Percentiles rank a stretch among this genome's conserved stretches.
Conservation (phyloP, 2,329 filamentous ascomycete species). For the Fusarium pseudocircinatum region DNA sequence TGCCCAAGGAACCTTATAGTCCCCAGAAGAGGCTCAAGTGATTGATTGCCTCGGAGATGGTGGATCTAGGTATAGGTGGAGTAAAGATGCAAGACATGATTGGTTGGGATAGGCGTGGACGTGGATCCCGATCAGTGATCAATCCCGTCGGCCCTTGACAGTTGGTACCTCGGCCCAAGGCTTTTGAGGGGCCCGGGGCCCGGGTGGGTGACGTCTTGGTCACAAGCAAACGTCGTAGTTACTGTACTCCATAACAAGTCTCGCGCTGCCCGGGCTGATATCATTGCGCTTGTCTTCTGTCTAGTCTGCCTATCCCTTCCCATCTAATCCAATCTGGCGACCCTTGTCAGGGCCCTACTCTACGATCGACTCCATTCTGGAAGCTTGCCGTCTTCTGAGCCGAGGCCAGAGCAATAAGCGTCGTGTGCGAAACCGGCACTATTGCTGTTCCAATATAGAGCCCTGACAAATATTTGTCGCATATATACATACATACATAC, state of each 20-base stretch:
- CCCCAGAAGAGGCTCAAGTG: constrained; percentile 29
- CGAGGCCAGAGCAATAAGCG: constrained; percentile 34
- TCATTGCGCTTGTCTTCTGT: neutral
- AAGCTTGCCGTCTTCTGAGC: constrained; percentile 21
- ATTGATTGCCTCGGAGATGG: constrained; percentile 32
- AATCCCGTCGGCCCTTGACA: constrained; percentile 23
- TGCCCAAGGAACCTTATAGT: neutral
- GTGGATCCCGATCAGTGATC: neutral
- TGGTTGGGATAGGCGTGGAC: neutral
- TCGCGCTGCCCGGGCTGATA: neutral
- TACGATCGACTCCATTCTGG: constrained; percentile 1
- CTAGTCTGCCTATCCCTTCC: neutral
- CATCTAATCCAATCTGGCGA: neutral
- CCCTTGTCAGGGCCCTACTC: neutral
- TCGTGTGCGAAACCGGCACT: constrained; percentile 19
- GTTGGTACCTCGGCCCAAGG: constrained; percentile 43
- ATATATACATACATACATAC: constrained; percentile 26
- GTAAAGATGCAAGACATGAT: neutral
- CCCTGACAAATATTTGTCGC: constrained; percentile 17
- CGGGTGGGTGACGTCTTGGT: constrained; percentile 35
- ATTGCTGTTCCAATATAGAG: constrained; percentile 24
- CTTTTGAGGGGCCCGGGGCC: constrained; percentile 37
- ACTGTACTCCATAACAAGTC: neutral
- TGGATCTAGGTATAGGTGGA: neutral
- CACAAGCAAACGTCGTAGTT: constrained; percentile 32